Percentiles rank a stretch among this genome's conserved stretches.
phyloP scores from a whole-genome alignment of 371 early-diverging fungal genomes.

The Gilbertella persicaria region DNA sequence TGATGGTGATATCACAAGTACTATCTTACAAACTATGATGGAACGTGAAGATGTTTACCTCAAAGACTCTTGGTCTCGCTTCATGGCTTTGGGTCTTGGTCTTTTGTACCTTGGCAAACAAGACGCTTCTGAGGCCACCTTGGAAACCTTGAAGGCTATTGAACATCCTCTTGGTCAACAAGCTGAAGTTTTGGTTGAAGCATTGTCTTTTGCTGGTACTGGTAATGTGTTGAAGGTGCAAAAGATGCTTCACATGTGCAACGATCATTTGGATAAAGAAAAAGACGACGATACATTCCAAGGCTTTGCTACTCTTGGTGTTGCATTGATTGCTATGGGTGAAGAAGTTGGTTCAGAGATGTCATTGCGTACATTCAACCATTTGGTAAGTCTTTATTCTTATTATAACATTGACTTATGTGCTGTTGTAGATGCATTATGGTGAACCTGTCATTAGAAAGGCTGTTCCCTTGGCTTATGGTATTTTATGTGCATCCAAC shows the following conservation, averaged over 20 bases:
- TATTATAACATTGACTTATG: neutral
- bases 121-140: constrained; percentile 86
- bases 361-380: constrained; percentile 93
- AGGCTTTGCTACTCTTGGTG: constrained; percentile 94
- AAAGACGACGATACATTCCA: constrained; percentile 86
- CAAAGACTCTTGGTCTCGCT: constrained; percentile 82
- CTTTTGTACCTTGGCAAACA: constrained; percentile 90
- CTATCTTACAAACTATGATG: constrained; percentile 94
- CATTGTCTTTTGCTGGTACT: constrained; percentile 90
- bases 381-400: constrained; percentile 62
- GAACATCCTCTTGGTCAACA: constrained; percentile 90
- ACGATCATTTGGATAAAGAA: constrained; percentile 88
- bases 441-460: constrained; percentile 94
- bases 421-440: constrained; percentile 92
- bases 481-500: constrained; percentile 95
- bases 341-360: constrained; percentile 97
- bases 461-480: constrained; percentile 94
- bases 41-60: constrained; percentile 86
- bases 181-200: constrained; percentile 85
- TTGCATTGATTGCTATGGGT: constrained; percentile 95
- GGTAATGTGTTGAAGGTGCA: constrained; percentile 97
- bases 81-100: constrained; percentile 92
- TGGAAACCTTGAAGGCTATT: constrained; percentile 94
- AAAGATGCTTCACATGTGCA: constrained; percentile 92
- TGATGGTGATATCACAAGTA: constrained; percentile 89